phyloP scores from a whole-genome alignment of 371 early-diverging fungal genomes.

The Rhizopus arrhizus region DNA sequence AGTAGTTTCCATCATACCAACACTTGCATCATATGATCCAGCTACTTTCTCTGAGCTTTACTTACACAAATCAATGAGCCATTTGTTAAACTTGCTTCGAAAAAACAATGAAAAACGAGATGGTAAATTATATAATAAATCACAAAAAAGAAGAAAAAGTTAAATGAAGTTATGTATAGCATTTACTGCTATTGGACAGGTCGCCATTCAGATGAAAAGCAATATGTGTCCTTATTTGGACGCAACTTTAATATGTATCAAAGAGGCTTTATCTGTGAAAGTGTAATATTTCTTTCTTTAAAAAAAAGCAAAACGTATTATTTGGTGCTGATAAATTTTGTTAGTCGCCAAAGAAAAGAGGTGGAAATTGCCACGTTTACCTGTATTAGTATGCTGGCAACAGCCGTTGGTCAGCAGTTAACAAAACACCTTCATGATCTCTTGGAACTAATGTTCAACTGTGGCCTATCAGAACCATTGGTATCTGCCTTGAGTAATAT shows the following conservation, averaged over 20 bases:
- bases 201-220: slow-evolving; percentile 83
- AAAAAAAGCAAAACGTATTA: too few relatives aligned
- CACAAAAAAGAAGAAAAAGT: background rate
- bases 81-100: slow-evolving; percentile 74
- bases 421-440: slow-evolving; percentile 87
- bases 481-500: slow-evolving; percentile 82
- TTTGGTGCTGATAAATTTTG: background rate
- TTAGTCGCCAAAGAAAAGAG: slow-evolving; percentile 60
- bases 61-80: slow-evolving; percentile 75
- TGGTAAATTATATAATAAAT: slow-evolving; percentile 36
- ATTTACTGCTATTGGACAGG: slow-evolving; percentile 84
- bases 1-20: slow-evolving; percentile 83
- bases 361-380: slow-evolving; percentile 77
- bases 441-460: slow-evolving; percentile 89
- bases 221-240: slow-evolving; percentile 84
- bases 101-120: slow-evolving; percentile 78
- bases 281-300: slow-evolving; percentile 26
- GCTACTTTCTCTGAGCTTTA: slow-evolving; percentile 74
- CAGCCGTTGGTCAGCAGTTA: slow-evolving; percentile 87
- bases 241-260: slow-evolving; percentile 68
- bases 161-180: slow-evolving; percentile 44
- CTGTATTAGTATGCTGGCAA: slow-evolving; percentile 88
- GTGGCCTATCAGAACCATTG: slow-evolving; percentile 84
- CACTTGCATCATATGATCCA: slow-evolving; percentile 83
- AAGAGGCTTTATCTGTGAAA: slow-evolving; percentile 69